Evolutionary conservation across 495 filamentous ascomycete genomes (phyloP).

Genomic region (Penicillium tannophilum): DNA sequence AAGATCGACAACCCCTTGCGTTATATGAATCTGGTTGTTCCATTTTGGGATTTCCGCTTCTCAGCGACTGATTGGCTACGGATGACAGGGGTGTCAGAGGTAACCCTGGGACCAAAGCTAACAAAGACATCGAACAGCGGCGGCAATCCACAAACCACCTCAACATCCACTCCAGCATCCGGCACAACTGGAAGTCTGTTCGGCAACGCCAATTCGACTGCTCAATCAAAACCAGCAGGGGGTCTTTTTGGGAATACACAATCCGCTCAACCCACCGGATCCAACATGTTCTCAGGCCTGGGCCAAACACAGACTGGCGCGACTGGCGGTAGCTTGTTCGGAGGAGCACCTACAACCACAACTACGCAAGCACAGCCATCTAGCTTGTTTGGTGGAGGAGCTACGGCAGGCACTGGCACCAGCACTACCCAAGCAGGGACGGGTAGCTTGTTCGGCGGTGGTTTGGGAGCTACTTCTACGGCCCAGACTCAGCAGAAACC

Average conservation of each 20-base stretch:
- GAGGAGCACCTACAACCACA: constrained; percentile 37
- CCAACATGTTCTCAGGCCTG: constrained; percentile 44
- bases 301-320: constrained; percentile 32
- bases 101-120: neutral
- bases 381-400: constrained; percentile 46
- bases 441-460: constrained; percentile 49
- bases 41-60: neutral
- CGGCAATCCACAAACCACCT: constrained; percentile 27
- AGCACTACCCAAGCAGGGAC: constrained; percentile 30
- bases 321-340: constrained; percentile 53
- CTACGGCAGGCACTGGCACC: constrained; percentile 34
- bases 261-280: constrained; percentile 38
- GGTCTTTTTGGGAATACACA: constrained; percentile 52
- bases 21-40: neutral
- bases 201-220: constrained; percentile 31
- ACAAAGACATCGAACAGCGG: constrained; percentile 7
- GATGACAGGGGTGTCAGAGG: neutral
- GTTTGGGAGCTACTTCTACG: constrained; percentile 32
- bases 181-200: constrained; percentile 41
- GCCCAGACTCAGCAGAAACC: constrained; percentile 43
- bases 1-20: constrained; percentile 11
- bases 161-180: constrained; percentile 33
- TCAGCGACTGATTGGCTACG: neutral
- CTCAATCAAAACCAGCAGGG: constrained; percentile 44
- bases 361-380: constrained; percentile 48